A percentile compares a stretch with the other conserved stretches of the same genome.
Evolutionary conservation across 257 asterid genomes (phyloP).

Genomic region (Prunella vulgaris): DNA sequence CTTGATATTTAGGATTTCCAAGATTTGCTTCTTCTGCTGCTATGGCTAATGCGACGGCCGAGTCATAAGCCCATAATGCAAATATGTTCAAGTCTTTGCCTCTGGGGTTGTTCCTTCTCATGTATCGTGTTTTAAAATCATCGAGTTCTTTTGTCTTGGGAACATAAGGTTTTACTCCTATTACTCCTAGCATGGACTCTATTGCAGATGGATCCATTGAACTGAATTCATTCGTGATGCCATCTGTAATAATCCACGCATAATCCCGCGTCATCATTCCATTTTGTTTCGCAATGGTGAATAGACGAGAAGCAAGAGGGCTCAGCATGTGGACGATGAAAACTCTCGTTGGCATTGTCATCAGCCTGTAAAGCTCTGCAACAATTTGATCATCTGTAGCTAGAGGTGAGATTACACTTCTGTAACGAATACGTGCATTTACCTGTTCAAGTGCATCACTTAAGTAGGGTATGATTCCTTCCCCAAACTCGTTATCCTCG

Average conservation of each 20-base stretch:
- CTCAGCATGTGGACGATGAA: not conserved
- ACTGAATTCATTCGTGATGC: not conserved
- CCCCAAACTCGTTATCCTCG: conserved; percentile 7
- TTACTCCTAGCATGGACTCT: conserved; percentile 1
- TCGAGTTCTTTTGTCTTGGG: conserved; percentile 7
- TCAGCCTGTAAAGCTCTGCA: not conserved
- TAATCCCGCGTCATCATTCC: not conserved
- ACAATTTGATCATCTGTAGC: not conserved
- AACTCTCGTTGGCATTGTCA: not conserved
- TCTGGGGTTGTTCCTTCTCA: not conserved
- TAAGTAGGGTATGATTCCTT: not conserved
- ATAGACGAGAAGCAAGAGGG: conserved; percentile 8
- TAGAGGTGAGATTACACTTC: conserved; percentile 5
- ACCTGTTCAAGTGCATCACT: conserved; percentile 6
- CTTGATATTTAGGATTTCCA: not conserved
- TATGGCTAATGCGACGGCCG: not conserved
- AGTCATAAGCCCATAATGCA: not conserved
- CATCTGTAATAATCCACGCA: not conserved
- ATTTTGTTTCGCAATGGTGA: not conserved
- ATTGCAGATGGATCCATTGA: not conserved
- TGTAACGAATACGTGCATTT: not conserved
- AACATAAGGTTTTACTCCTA: conserved; percentile 1
- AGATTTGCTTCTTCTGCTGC: not conserved
- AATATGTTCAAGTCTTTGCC: not conserved
- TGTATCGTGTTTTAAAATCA: not conserved